phyloP scores from a whole-genome alignment of 768 basidiomycete genomes.

The Mycena leptocephala region DNA sequence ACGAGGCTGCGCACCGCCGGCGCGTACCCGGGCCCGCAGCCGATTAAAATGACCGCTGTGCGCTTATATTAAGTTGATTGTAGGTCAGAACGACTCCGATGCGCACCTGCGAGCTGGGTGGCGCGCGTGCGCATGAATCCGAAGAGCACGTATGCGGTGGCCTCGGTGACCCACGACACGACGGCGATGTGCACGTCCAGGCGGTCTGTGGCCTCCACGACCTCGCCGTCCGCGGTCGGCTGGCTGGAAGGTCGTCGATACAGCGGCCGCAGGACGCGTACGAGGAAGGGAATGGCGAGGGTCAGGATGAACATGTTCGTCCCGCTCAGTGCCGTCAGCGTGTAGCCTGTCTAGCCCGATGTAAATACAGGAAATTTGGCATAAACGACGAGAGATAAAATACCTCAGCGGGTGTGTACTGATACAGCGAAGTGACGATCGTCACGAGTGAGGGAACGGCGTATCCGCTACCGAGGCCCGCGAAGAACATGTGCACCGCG shows the following conservation, averaged over 20 bases:
- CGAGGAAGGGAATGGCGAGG: constrained; percentile 38
- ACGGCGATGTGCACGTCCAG: constrained; percentile 48
- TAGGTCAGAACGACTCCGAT: not conserved
- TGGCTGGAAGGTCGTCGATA: constrained; percentile 31
- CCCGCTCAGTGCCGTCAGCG: constrained; percentile 37
- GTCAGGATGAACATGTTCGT: constrained; percentile 38
- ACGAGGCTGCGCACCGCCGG: constrained; percentile 24
- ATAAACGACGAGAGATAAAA: not conserved
- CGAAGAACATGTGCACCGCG: constrained; percentile 44
- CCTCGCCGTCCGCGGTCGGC: not conserved
- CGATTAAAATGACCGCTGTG: constrained; percentile 20
- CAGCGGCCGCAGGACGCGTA: constrained; percentile 45
- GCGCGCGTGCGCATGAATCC: constrained; percentile 27
- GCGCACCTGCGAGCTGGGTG: constrained; percentile 27
- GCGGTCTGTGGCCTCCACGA: constrained; percentile 37
- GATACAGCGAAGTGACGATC: constrained; percentile 42
- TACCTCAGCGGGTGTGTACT: constrained; percentile 47
- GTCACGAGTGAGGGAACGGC: constrained; percentile 36
- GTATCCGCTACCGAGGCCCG: constrained; percentile 34
- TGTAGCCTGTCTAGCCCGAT: constrained; percentile 42
- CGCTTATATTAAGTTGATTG: not conserved
- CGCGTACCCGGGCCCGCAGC: constrained; percentile 12
- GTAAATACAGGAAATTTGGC: not conserved
- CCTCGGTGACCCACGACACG: constrained; percentile 36
- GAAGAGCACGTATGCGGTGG: constrained; percentile 26